Evolutionary conservation across 129 eudicot genomes (phyloP).

Genomic region (Sambucus nigra): DNA sequence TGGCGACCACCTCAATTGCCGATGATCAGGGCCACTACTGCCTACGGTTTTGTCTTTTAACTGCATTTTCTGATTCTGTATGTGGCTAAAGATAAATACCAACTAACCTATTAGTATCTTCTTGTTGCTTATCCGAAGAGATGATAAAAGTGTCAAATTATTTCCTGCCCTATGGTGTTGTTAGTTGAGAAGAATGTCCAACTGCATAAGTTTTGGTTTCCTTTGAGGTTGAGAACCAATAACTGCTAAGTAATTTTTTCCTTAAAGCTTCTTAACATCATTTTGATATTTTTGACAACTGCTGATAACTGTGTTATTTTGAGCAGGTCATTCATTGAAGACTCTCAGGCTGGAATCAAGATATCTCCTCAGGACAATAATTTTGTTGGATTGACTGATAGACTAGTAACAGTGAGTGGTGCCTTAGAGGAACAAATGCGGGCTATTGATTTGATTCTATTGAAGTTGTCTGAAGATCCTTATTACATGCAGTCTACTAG

Average conservation of each 20-base stretch:
- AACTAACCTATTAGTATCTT: background rate
- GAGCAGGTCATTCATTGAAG: slow-evolving; percentile 83
- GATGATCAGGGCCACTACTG: no score
- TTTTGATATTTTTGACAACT: slow-evolving; percentile 8
- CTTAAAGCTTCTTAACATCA: slow-evolving; percentile 2
- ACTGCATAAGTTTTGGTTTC: slow-evolving; percentile 1
- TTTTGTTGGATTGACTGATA: slow-evolving; percentile 71
- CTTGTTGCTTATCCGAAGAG: background rate
- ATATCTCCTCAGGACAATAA: slow-evolving; percentile 78
- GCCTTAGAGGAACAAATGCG: slow-evolving; percentile 65
- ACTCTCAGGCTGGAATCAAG: slow-evolving; percentile 75
- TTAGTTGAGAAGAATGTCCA: slow-evolving; percentile 1
- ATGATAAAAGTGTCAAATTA: background rate
- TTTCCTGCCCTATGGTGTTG: background rate
- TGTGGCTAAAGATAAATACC: background rate
- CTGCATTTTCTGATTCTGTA: background rate
- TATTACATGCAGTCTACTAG: slow-evolving; percentile 54
- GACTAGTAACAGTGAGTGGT: slow-evolving; percentile 77
- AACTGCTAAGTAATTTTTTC: background rate
- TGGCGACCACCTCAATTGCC: no score
- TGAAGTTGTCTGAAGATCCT: slow-evolving; percentile 58
- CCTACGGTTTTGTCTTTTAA: no score
- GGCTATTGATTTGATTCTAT: slow-evolving; percentile 69
- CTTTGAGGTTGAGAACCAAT: background rate
- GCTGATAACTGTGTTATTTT: slow-evolving; percentile 7